Evolutionary conservation across 2,329 filamentous ascomycete species (phyloP), one percentile per base, ranked within the genome.

Genomic region (Calonectria honghensis): DNA sequence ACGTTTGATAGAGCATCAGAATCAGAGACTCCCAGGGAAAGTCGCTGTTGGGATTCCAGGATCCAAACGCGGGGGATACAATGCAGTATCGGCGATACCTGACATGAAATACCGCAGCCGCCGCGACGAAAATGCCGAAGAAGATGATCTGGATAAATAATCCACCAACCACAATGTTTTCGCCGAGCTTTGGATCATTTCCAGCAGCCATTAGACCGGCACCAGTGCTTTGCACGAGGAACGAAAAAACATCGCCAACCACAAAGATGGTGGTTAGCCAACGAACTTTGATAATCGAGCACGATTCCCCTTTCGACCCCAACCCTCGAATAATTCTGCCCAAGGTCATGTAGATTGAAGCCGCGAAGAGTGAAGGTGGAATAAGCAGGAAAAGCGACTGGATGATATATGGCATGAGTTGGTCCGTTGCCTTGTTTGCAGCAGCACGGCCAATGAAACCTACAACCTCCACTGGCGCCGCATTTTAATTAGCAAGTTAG

Each of bases 131-230:
- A 24, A 91, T 82, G 1, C 85, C 84, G 66, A 92, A 91, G 63
- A 89, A 86, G 6, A 89, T 37, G 6, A 92, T 84, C 73, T 93
- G 91, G 1, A 91, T 80, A 4, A 88, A 82, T 1, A 92, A 82
- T 5, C 90, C 90, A 1, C 75, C 87, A 3, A 92, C 82, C 4
- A 91, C 87, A 35, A 92, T 78, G 2, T 87, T 85, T 66, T 70
- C 39, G 4, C 54, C 68, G 18, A 70, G 7, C 0, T 88, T 80
- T 29, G 87, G 88, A 0, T 79, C 78, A 2, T 75, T 50, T 4
- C 79, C n/a, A 2, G 76, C 66, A 10, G 76, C 73, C 14, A 87
- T 80, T 64, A 78, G 68, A 0, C 80, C 81, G 0, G 69, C 90
- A 0, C 75, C 39, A 27, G 66, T 68, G 3, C 54, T 74, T 9